A percentile compares a stretch with the other conserved stretches of the same genome.
phyloP scores from a whole-genome alignment of 2,329 filamentous ascomycete genomes.

The Fusarium subtropicale region DNA sequence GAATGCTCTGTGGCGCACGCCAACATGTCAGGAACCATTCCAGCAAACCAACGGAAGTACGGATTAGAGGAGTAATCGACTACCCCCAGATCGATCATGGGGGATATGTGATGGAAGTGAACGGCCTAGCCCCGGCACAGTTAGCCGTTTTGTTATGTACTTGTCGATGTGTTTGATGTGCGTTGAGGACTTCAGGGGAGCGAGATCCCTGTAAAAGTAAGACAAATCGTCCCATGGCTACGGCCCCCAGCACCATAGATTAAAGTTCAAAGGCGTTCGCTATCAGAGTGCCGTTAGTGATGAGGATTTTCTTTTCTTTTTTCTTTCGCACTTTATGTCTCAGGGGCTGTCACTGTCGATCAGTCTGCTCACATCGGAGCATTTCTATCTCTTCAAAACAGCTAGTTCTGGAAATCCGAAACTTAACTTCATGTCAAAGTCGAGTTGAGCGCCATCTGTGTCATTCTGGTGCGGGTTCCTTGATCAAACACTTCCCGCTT shows the following conservation, averaged over 20 bases:
- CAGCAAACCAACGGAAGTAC: neutral
- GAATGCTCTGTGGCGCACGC: neutral
- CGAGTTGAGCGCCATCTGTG: constrained; percentile 9
- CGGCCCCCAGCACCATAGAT: constrained; percentile 14
- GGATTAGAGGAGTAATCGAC: neutral
- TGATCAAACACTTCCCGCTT: neutral
- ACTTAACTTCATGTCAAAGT: constrained; percentile 1
- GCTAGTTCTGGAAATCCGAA: neutral
- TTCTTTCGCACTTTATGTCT: neutral
- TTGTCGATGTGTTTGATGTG: neutral
- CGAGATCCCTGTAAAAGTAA: neutral
- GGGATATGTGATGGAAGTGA: neutral
- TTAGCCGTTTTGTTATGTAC: neutral
- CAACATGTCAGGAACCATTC: constrained; percentile 2
- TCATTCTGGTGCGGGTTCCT: constrained; percentile 1
- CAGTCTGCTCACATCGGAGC: neutral
- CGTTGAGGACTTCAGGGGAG: neutral
- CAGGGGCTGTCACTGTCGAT: neutral
- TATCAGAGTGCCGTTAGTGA: neutral
- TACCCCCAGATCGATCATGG: neutral
- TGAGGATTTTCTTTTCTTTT: neutral
- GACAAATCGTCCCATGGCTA: constrained; percentile 1
- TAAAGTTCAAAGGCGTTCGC: neutral
- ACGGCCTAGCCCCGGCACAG: neutral
- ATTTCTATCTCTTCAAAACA: neutral